Conservation (phyloP, 129 eudicot genomes). For the Centella asiatica region DNA sequence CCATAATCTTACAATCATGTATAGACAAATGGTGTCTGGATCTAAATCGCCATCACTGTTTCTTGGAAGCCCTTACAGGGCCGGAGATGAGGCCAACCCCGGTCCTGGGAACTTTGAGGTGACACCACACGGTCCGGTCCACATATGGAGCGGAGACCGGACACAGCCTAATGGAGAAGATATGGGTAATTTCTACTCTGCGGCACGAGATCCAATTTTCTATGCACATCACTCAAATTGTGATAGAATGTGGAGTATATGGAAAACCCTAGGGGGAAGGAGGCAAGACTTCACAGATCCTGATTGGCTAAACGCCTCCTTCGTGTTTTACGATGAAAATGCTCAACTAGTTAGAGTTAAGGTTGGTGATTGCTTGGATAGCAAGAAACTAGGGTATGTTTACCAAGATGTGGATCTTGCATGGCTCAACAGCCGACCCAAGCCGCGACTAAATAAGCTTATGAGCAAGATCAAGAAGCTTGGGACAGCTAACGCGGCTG, state of each 20-base stretch:
- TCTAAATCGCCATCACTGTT: background rate
- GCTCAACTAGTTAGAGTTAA: conserved; percentile 14
- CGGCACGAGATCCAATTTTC: conserved; percentile 39
- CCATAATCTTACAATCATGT: background rate
- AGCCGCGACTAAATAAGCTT: background rate
- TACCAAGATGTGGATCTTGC: conserved; percentile 13
- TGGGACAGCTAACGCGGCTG: background rate
- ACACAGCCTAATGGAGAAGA: conserved; percentile 30
- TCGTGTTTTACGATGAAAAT: conserved; percentile 22
- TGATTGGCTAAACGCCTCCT: conserved; percentile 29
- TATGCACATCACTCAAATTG: conserved; percentile 42
- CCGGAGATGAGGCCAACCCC: background rate
- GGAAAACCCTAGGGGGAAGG: conserved; percentile 26
- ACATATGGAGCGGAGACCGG: too few species aligned
- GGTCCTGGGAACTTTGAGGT: conserved; percentile 1
- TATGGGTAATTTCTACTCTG: conserved; percentile 39
- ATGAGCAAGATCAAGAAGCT: background rate
- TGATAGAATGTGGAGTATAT: conserved; percentile 43
- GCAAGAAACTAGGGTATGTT: conserved; percentile 9
- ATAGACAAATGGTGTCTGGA: background rate
- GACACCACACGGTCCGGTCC: too few species aligned
- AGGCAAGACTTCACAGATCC: conserved; percentile 26
- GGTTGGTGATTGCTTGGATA: conserved; percentile 10
- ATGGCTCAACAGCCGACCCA: background rate
- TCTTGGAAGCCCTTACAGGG: background rate